phyloP scores from a whole-genome alignment of 371 early-diverging fungal species.

The Funneliformis caledonium region DNA sequence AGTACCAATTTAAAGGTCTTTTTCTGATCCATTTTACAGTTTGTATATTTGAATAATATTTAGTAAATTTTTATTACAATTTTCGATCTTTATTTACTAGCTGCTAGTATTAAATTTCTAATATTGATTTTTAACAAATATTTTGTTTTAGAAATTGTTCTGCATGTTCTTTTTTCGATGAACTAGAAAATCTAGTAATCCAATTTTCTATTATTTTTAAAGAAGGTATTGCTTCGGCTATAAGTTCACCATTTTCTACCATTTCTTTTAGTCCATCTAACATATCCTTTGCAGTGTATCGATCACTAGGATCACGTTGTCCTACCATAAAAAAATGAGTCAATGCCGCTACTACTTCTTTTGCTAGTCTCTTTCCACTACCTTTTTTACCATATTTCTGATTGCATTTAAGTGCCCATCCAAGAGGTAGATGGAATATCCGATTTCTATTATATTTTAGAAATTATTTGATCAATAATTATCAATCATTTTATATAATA shows the following conservation, averaged over 20 bases:
- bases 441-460: background rate
- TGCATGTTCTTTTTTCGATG: background rate
- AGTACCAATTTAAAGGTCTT: no score
- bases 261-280: background rate
- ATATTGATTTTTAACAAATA: no score
- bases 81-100: no score
- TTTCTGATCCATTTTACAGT: no score
- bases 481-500: no score
- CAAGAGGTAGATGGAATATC: background rate
- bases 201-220: constrained; percentile 4
- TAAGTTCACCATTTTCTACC: background rate
- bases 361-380: background rate
- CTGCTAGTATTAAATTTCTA: no score
- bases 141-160: background rate
- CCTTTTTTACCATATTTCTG: constrained; percentile 9
- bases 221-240: background rate
- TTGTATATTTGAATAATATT: no score
- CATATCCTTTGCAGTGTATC: constrained; percentile 7
- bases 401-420: constrained; percentile 5
- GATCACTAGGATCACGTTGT: background rate
- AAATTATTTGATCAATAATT: no score
- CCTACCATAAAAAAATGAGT: background rate
- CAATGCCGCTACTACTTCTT: background rate
- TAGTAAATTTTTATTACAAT: no score
- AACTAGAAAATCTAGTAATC: background rate